These are phyloP conservation scores for Pestalotiopsis sp. DNA, from an alignment of 2,329 filamentous ascomycete genomes.

Conservation along the genomic window DNA sequence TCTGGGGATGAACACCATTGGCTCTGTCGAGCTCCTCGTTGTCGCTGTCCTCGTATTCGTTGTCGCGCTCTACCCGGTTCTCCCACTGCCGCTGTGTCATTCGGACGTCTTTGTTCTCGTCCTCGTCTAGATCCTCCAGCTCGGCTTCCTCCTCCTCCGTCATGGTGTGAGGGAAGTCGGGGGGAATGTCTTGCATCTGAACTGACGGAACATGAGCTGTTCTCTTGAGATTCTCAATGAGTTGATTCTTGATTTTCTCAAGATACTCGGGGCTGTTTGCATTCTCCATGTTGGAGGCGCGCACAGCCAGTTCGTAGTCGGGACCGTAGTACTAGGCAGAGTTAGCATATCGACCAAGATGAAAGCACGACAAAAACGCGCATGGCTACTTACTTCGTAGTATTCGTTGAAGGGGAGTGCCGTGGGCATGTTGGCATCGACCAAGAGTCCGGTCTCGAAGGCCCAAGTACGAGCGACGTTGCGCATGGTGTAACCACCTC, in stretches of 20 bases:
- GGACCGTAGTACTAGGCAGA: conserved; percentile 81
- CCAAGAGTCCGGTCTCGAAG: conserved; percentile 89
- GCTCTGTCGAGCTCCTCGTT: conserved; percentile 78
- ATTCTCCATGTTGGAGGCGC: conserved; percentile 87
- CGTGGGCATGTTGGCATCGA: conserved; percentile 78
- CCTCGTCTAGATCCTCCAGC: conserved; percentile 74
- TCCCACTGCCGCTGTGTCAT: conserved; percentile 84
- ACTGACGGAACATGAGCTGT: conserved; percentile 87
- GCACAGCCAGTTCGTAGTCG: conserved; percentile 88
- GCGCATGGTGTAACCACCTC: conserved; percentile 94
- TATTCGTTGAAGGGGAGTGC: conserved; percentile 97
- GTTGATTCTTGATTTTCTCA: conserved; percentile 77
- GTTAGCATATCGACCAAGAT: conserved; percentile 27
- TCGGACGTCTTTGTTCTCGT: conserved; percentile 82
- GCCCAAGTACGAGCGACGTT: conserved; percentile 98
- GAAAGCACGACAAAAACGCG: not conserved
- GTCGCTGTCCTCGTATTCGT: conserved; percentile 85
- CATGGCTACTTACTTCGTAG: conserved; percentile 63
- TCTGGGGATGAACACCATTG: conserved; percentile 68
- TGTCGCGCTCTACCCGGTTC: conserved; percentile 72
- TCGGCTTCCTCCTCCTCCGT: conserved; percentile 69
- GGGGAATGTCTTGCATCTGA: conserved; percentile 80
- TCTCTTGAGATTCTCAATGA: conserved; percentile 85
- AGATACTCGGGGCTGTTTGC: conserved; percentile 84
- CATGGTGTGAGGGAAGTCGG: conserved; percentile 63